Percentiles rank a stretch among this genome's conserved stretches.
phyloP scores from a whole-genome alignment of 345 rosid species.

The Melaleuca quinquenervia region DNA sequence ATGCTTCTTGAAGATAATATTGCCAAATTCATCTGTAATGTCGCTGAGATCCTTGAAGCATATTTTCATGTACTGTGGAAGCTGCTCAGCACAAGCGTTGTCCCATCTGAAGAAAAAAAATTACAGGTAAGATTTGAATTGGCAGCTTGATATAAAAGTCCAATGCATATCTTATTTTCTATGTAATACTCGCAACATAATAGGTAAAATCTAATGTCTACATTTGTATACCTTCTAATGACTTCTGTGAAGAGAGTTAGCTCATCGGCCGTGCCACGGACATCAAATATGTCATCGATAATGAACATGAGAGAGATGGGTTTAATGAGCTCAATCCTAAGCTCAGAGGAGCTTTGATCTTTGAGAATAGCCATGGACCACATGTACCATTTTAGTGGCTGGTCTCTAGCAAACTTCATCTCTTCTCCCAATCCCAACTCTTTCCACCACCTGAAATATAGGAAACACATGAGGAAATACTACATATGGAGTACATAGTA shows the following conservation, averaged over 20 bases:
- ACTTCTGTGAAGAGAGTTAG: conserved; percentile 33
- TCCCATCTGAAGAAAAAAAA: not conserved
- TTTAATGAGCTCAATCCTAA: conserved; percentile 34
- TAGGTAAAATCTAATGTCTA: not conserved
- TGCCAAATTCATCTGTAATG: conserved; percentile 13
- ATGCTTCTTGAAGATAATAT: conserved; percentile 1
- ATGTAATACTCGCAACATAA: not conserved
- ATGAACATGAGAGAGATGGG: conserved; percentile 41
- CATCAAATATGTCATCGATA: conserved; percentile 45
- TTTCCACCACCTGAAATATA: conserved; percentile 48
- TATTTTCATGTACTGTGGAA: conserved; percentile 21
- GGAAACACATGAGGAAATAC: not conserved
- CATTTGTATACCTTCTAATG: conserved; percentile 13
- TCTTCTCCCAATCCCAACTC: conserved; percentile 31
- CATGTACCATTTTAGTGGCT: conserved; percentile 40
- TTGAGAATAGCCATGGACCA: conserved; percentile 36
- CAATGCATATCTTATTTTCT: not conserved
- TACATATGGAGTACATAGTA: not conserved
- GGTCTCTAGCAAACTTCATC: conserved; percentile 33
- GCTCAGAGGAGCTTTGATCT: conserved; percentile 32
- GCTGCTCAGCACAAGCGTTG: not conserved
- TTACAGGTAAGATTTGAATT: not conserved
- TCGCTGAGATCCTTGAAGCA: conserved; percentile 13
- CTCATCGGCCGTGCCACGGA: conserved; percentile 32
- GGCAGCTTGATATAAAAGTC: not conserved